Evolutionary conservation across 306 rosid species (phyloP).

Genomic region (Fragaria iinumae): DNA sequence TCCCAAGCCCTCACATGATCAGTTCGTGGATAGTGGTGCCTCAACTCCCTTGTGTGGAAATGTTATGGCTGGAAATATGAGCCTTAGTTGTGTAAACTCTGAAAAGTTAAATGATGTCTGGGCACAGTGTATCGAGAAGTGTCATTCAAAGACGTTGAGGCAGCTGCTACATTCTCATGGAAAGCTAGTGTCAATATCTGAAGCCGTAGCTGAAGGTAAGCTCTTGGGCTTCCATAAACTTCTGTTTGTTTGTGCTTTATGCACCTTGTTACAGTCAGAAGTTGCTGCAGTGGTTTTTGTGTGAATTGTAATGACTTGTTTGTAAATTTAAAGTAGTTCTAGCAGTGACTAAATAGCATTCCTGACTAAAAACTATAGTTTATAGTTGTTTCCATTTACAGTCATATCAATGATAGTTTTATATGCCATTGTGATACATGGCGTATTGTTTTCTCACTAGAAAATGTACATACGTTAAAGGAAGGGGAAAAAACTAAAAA

Average conservation of each 20-base stretch:
- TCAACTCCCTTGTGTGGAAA: constrained; percentile 58
- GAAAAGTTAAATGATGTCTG: constrained; percentile 71
- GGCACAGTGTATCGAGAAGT: constrained; percentile 72
- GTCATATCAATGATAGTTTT: not conserved
- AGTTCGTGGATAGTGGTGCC: constrained; percentile 45
- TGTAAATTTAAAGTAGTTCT: not conserved
- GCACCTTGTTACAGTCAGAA: constrained; percentile 4
- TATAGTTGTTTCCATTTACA: not conserved
- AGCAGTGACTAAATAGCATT: not conserved
- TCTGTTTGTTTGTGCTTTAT: constrained; percentile 8
- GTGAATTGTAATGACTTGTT: not conserved
- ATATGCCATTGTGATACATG: not conserved
- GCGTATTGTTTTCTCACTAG: not conserved
- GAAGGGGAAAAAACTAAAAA: not conserved
- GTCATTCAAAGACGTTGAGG: constrained; percentile 91
- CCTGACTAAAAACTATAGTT: not conserved
- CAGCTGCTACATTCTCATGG: constrained; percentile 81
- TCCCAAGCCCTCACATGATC: constrained; percentile 52
- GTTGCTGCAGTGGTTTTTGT: constrained; percentile 3
- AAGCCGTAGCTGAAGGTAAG: constrained; percentile 88
- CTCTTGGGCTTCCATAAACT: constrained; percentile 25
- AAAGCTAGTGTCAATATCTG: constrained; percentile 88
- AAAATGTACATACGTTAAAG: not conserved
- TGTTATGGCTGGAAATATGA: constrained; percentile 47
- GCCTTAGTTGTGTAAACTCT: constrained; percentile 56